Evolutionary conservation across 1,284 basidiomycete species (phyloP).

Genomic region (Nidula niveotomentosa): DNA sequence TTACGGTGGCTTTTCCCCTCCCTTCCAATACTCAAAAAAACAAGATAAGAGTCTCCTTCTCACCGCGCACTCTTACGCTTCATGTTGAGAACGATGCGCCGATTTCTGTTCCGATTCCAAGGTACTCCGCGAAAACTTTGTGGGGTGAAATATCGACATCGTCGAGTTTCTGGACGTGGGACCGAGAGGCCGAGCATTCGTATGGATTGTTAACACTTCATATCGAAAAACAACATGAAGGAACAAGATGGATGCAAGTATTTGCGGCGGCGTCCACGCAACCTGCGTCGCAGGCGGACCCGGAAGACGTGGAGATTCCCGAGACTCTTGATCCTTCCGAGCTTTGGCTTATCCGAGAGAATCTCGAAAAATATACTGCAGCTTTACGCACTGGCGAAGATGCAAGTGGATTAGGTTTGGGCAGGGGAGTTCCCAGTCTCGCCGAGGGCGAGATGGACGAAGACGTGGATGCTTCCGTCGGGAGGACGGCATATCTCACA

Average conservation of each 20-base stretch:
- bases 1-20: conserved; percentile 83
- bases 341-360: conserved; percentile 75
- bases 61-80: conserved; percentile 64
- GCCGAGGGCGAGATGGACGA: conserved; percentile 84
- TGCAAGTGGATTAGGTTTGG: conserved; percentile 58
- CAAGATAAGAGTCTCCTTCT: conserved; percentile 69
- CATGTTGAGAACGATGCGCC: conserved; percentile 45
- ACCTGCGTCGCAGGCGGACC: conserved; percentile 20
- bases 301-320: conserved; percentile 72
- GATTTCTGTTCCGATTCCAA: conserved; percentile 45
- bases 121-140: conserved; percentile 61
- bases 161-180: conserved; percentile 88
- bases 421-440: conserved; percentile 69
- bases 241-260: conserved; percentile 83
- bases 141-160: conserved; percentile 77
- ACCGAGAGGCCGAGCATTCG: conserved; percentile 64
- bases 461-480: conserved; percentile 74
- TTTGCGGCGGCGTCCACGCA: conserved; percentile 53
- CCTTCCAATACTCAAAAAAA: conserved; percentile 66
- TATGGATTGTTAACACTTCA: conserved; percentile 80
- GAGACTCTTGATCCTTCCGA: conserved; percentile 90
- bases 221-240: conserved; percentile 79
- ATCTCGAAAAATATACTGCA: conserved; percentile 83
- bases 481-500: conserved; percentile 56
- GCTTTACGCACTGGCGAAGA: conserved; percentile 58